These are phyloP conservation scores for Nannizziopsis arthrosporioides DNA, from an alignment of 2,329 filamentous ascomycete species.

Conservation along the genomic window DNA sequence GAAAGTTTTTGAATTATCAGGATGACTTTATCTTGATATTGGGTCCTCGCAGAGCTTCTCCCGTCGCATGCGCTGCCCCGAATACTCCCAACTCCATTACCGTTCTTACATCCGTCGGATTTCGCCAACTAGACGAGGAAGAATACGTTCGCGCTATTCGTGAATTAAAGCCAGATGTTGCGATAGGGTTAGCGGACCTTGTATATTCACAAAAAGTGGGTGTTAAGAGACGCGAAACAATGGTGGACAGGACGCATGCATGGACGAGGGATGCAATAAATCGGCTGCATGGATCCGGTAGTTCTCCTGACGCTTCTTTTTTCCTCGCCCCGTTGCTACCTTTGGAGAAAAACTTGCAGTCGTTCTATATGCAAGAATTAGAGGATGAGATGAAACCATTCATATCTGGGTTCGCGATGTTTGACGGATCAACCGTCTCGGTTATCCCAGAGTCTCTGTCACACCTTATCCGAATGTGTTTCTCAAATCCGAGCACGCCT, in stretches of 20 bases:
- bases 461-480: conserved; percentile 59
- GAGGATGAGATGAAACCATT: conserved; percentile 48
- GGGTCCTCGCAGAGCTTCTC: conserved; percentile 64
- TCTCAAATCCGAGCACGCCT: conserved; percentile 58
- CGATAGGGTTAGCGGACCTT: conserved; percentile 64
- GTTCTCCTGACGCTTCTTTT: conserved; percentile 35
- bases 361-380: conserved; percentile 65
- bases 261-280: conserved; percentile 63
- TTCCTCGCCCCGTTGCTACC: conserved; percentile 60
- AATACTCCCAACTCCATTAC: conserved; percentile 62
- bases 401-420: conserved; percentile 63
- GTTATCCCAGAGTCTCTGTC: conserved; percentile 53
- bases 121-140: conserved; percentile 55
- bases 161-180: conserved; percentile 65
- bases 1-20: conserved; percentile 64
- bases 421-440: conserved; percentile 58
- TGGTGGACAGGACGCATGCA: conserved; percentile 72
- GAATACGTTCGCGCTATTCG: conserved; percentile 57
- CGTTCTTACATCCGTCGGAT: conserved; percentile 78
- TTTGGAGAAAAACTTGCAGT: conserved; percentile 61
- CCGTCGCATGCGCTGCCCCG: conserved; percentile 55
- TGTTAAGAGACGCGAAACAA: conserved; percentile 64
- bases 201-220: conserved; percentile 50
- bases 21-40: conserved; percentile 56
- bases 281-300: conserved; percentile 28